Percentiles rank a stretch among this genome's conserved stretches.
Conservation (phyloP, 805 yeast species). For the Cyberlindnera bimundalis region DNA sequence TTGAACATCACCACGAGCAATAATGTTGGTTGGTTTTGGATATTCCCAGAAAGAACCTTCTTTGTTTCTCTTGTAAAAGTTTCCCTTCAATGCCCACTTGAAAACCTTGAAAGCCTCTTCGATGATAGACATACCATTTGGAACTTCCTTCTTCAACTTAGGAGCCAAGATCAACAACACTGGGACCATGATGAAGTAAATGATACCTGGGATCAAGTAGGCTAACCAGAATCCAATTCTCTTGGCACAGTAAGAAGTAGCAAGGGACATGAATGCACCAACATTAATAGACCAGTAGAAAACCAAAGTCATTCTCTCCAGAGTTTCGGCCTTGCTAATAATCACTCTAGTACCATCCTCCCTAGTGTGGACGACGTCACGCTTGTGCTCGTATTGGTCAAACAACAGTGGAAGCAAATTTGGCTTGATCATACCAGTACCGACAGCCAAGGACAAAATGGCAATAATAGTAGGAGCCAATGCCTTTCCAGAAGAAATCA, state of each 20-base stretch:
- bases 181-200: constrained; percentile 50
- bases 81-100: constrained; percentile 38
- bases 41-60: constrained; percentile 45
- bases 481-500: constrained; percentile 48
- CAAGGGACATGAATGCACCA: constrained; percentile 72
- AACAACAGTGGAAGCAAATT: constrained; percentile 70
- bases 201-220: constrained; percentile 61
- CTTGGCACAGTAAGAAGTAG: constrained; percentile 69
- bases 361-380: constrained; percentile 54
- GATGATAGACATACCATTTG: constrained; percentile 39
- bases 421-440: constrained; percentile 80
- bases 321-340: constrained; percentile 63
- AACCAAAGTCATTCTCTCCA: constrained; percentile 70
- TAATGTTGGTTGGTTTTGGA: constrained; percentile 56
- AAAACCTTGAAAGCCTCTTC: constrained; percentile 40
- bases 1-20: constrained; percentile 36
- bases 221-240: constrained; percentile 74
- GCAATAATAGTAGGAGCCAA: constrained; percentile 54
- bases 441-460: constrained; percentile 57
- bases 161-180: constrained; percentile 38
- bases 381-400: constrained; percentile 63
- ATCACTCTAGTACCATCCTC: constrained; percentile 66
- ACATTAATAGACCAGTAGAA: constrained; percentile 75
- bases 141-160: constrained; percentile 27
- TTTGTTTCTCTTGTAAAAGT: constrained; percentile 40